A percentile compares a stretch with the other conserved stretches of the same genome.
Evolutionary conservation across 345 rosid genomes (phyloP).

Genomic region (Camelina sativa): DNA sequence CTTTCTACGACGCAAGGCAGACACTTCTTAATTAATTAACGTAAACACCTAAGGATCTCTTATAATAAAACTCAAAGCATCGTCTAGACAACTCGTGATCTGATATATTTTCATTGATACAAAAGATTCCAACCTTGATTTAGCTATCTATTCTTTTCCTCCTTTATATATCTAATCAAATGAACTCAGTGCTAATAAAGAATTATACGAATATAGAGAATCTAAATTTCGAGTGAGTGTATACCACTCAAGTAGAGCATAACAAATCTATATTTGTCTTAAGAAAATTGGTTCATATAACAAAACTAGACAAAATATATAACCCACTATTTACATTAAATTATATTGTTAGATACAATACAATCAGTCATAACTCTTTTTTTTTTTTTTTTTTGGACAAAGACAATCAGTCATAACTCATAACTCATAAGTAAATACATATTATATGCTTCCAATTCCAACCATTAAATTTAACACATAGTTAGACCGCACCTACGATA

Average conservation of each 20-base stretch:
- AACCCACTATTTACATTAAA: background rate
- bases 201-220: background rate
- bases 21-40: background rate
- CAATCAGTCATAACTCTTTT: too few species aligned
- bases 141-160: background rate
- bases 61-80: constrained; percentile 22
- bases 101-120: constrained; percentile 5
- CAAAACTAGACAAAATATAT: background rate
- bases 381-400: too few species aligned
- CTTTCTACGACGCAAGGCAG: constrained; percentile 32
- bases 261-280: background rate
- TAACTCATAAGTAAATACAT: background rate
- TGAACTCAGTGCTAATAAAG: background rate
- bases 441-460: constrained; percentile 9
- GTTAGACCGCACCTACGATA: constrained; percentile 26
- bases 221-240: background rate
- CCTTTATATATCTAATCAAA: constrained; percentile 1
- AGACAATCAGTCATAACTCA: background rate
- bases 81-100: background rate
- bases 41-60: constrained; percentile 27
- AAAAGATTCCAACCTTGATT: constrained; percentile 11
- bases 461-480: constrained; percentile 8
- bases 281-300: background rate
- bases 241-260: background rate
- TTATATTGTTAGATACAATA: background rate